Evolutionary conservation across 495 filamentous ascomycete genomes (phyloP), one percentile per base, ranked within the genome.

Genomic region (Niebla homalea): DNA sequence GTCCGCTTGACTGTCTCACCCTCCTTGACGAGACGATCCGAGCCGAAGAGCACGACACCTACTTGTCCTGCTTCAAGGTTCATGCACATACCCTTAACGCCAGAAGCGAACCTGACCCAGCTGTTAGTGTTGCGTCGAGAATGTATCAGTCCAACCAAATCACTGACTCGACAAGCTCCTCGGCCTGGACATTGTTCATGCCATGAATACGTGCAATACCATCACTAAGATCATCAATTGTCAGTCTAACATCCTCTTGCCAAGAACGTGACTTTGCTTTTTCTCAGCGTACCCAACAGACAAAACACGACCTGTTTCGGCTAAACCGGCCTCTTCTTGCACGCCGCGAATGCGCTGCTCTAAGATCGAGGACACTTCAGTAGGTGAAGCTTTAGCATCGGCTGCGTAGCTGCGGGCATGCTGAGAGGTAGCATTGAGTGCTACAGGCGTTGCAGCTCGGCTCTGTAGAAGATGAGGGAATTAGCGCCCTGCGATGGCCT

Each of bases 81-180:
- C 89, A 98, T 94, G 85, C 93, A 97, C 92, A 98, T 98, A 70
- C 92, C 92, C 81, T 96, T 96, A 67, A 98, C 92, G 70, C 92
- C 92, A 59, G 92, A 98, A 62, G 92, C 88, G 78, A 98, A 98
- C 79, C 92, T 95, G 53, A 56, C 38, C 46, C 67, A 57, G 62
- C 60, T 8, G 56, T 72, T 60, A 78, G 70, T 44, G 4, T 44
- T n/a, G 42, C 15, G 2, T 5, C 5, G 23, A n/a, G 21, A n/a
- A n/a, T 36, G 22, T 10, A 32, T 32, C 26, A 32, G 26, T 11
- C 12, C 26, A 11, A 36, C 15, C 40, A 58, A 44, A 39, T 47
- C 49, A 85, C 92, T 64, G 84, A 98, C 92, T 98, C 93, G 66
- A 98, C 92, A 67, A 98, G 84, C 81, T 98, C 92, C 74, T 98